Percentiles rank a stretch among this genome's conserved stretches.
Conservation (phyloP, 805 yeast genomes). For the Cyberlindnera xishuangbannaensis region DNA sequence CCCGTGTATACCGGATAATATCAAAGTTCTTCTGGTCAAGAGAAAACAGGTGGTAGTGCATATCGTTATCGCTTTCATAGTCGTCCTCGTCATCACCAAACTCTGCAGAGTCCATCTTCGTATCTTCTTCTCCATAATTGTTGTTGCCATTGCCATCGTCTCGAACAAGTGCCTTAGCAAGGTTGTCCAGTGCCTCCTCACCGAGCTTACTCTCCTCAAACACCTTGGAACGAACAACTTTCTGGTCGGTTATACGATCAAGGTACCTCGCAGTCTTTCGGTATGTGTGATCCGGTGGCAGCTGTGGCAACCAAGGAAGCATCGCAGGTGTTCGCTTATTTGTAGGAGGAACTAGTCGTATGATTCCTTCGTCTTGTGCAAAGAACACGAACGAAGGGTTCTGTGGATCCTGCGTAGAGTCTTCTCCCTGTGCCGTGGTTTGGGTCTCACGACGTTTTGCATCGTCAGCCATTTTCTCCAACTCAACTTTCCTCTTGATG, state of each 20-base stretch:
- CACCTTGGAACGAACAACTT: slow-evolving; percentile 60
- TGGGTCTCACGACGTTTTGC: slow-evolving; percentile 10
- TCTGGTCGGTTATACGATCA: slow-evolving; percentile 60
- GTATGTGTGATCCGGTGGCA: slow-evolving; percentile 94
- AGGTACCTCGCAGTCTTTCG: slow-evolving; percentile 68
- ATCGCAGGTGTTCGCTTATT: slow-evolving; percentile 39
- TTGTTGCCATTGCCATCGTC: too few relatives aligned
- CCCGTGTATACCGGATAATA: slow-evolving; percentile 50
- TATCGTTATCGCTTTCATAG: too few relatives aligned
- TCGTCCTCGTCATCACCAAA: too few relatives aligned
- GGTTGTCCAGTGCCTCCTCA: slow-evolving; percentile 66
- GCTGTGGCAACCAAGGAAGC: slow-evolving; percentile 75
- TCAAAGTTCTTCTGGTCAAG: slow-evolving; percentile 34
- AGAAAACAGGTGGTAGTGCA: neutral
- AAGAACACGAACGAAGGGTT: slow-evolving; percentile 50
- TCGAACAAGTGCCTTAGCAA: slow-evolving; percentile 29
- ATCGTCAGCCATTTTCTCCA: slow-evolving; percentile 12
- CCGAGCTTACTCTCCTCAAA: slow-evolving; percentile 79
- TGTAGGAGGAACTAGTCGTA: slow-evolving; percentile 50
- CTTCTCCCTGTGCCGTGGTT: neutral
- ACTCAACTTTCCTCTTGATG: slow-evolving; percentile 13
- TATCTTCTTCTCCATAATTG: neutral
- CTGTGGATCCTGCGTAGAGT: slow-evolving; percentile 31
- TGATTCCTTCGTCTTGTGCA: slow-evolving; percentile 44
- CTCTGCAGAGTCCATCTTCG: neutral